Base-by-base conservation (phyloP, 2,329 filamentous ascomycete species). In the Triangularia verruculosa region DNA sequence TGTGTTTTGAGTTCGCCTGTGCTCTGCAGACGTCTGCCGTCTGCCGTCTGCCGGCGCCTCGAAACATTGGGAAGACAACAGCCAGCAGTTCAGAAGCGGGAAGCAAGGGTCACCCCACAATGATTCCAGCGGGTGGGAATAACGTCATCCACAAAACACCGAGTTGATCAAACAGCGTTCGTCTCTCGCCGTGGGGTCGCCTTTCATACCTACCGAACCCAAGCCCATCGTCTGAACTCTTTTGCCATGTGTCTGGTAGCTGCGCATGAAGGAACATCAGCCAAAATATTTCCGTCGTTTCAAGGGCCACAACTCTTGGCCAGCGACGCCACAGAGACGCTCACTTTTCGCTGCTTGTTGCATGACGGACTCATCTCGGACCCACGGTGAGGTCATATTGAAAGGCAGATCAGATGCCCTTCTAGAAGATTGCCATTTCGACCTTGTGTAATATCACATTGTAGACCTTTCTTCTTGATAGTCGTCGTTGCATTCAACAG, bases 91-190 rank as follows among this genome's bases (percentile, higher is more conserved):
- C 34, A 39, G n/a, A 47, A 54, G 34, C 61, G 60, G 60, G 34
- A 64, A 61, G 59, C 65, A 67, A 43, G 62, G 66, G 64, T 32
- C 63, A 61, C 68, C 69, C 69, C 69, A 64, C 66, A 69, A 68
- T 67, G 65, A 68, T 66, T 62, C 57, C 22, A 61, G 34, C 55
- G 55, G 32, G 57, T 64, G 63, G 52, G 64, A 62, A 68, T 65
- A 69, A 64, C 65, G 63, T 67, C 66, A 68, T 57, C 58, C 59
- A 43, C n/a, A 59, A 17, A 43, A 61, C 20, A 30, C 17, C n/a
- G 34, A 66, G 57, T 39, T 59, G 67, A 70, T 70, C 69, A 70
- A 70, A 69, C 67, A n/a, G 28, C 28, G 65, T 65, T 61, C 66
- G 67, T 68, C 67, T 66, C 59, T 60, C 25, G 6, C n/a, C 3